Conservation (phyloP, 495 filamentous ascomycete genomes). For the Cercophora scortea region DNA sequence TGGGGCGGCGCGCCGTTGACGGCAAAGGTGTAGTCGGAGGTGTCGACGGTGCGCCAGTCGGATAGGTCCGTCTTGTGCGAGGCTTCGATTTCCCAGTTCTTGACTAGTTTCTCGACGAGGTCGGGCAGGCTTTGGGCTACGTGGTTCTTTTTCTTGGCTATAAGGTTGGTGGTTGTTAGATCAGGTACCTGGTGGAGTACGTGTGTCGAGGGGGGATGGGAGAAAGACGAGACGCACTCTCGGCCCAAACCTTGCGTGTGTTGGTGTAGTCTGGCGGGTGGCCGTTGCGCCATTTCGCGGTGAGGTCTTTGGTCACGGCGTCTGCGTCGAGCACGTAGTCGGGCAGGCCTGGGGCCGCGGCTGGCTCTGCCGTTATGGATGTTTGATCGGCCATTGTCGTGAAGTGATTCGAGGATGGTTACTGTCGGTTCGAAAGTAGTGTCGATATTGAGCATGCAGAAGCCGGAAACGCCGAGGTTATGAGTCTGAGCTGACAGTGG, state of each 20-base stretch:
- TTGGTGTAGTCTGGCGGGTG: conserved; percentile 52
- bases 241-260: conserved; percentile 43
- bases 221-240: conserved; percentile 33
- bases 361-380: too few species aligned
- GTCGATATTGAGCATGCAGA: too few species aligned
- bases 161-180: neutral
- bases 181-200: neutral
- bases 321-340: conserved; percentile 55
- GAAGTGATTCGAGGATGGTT: too few species aligned
- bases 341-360: conserved; percentile 18
- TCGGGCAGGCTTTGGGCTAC: conserved; percentile 45
- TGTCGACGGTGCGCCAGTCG: conserved; percentile 60
- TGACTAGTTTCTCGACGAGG: conserved; percentile 61
- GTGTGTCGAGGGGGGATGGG: neutral
- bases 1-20: conserved; percentile 50
- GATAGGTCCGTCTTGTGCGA: conserved; percentile 51
- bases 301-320: conserved; percentile 47
- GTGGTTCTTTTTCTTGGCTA: conserved; percentile 50
- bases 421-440: too few species aligned
- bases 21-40: conserved; percentile 47
- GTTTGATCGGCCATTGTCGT: too few species aligned
- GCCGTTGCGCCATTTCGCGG: conserved; percentile 51
- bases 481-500: too few species aligned
- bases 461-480: too few species aligned
- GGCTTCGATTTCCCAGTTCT: conserved; percentile 67